Evolutionary conservation across 2,329 filamentous ascomycete species (phyloP), one percentile per base, ranked within the genome.

Genomic region (Ampelomyces quisqualis): DNA sequence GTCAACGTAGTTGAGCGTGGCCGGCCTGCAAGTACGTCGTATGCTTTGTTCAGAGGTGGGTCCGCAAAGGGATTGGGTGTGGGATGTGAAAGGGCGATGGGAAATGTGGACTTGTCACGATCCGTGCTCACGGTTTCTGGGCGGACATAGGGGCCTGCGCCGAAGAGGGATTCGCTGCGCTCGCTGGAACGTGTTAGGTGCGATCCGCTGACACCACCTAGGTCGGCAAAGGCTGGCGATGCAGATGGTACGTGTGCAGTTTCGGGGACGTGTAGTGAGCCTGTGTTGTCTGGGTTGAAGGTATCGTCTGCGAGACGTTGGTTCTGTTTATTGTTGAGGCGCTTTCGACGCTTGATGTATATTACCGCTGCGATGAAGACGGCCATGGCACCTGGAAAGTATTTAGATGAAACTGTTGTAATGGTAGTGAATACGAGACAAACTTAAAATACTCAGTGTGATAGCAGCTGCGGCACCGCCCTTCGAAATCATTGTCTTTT

Each of bases 61-160:
- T 67, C 61, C 2, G 55, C 60, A 31, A 68, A 68, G 1, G 65
- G 65, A 17, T 68, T 68, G 2, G 65, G 57, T 7, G 62, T 65
- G 9, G 53, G 62, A 18, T 51, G 46, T 7, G 56, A 42, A n/a
- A 45, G 38, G 10, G 24, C 22, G 10, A 24, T 20, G 9, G 43
- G 39, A 13, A 59, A 51, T 13, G 51, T 51, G 1, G 59, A 62
- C n/a, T 40, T 43, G 26, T 43, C 45, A 29, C 40, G 49, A 10
- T 55, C 38, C 6, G 63, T 65, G 1, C 63, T 64, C 0, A 65
- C 59, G 1, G 64, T 67, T 48, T 64, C 62, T 2, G 64, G 63
- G 3, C 62, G 63, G 4, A 46, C 19, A 34, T 66, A 62, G 7
- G 54, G 29, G 11, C 40, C 55, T 15, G 52, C 35, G 2, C 53